Conservation (phyloP, 1,284 basidiomycete genomes). For the Nidula niveotomentosa region DNA sequence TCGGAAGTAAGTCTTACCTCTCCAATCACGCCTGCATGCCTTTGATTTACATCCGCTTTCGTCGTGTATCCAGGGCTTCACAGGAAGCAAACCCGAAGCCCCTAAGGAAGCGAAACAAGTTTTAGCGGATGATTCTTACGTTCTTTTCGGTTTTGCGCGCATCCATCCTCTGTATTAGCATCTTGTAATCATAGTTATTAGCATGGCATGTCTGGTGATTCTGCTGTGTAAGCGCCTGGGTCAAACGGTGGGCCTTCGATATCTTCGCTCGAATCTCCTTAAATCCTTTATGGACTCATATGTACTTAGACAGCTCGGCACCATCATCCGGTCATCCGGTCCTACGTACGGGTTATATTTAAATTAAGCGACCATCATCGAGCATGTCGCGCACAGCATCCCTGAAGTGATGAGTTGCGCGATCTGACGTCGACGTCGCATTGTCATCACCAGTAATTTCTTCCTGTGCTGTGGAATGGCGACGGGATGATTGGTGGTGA, state of each 20-base stretch:
- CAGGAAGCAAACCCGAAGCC: conserved; percentile 18
- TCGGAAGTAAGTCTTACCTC: neutral
- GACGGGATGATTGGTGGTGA: too few species aligned
- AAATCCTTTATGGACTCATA: too few species aligned
- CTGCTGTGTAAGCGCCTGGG: neutral
- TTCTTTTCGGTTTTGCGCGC: conserved; percentile 11
- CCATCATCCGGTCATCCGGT: too few species aligned
- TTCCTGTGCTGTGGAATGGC: too few species aligned
- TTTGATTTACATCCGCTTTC: neutral
- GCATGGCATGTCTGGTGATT: conserved; percentile 7
- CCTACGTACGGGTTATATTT: too few species aligned
- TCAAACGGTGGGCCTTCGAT: neutral
- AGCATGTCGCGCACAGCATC: too few species aligned
- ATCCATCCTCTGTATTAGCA: conserved; percentile 8
- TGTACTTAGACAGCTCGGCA: too few species aligned
- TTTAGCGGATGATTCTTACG: conserved; percentile 7
- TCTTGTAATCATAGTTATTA: conserved; percentile 7
- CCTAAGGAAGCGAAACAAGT: conserved; percentile 18
- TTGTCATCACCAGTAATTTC: too few species aligned
- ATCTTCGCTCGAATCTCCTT: neutral
- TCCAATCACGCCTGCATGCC: neutral
- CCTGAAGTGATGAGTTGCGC: too few species aligned
- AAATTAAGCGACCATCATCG: too few species aligned
- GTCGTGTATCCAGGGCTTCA: conserved; percentile 12
- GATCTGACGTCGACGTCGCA: too few species aligned